A percentile compares a stretch with the other conserved stretches of the same genome.
These are phyloP conservation scores for Pseudogymnoascus sp. DNA, from an alignment of 2,329 filamentous ascomycete species.

Conservation along the genomic window DNA sequence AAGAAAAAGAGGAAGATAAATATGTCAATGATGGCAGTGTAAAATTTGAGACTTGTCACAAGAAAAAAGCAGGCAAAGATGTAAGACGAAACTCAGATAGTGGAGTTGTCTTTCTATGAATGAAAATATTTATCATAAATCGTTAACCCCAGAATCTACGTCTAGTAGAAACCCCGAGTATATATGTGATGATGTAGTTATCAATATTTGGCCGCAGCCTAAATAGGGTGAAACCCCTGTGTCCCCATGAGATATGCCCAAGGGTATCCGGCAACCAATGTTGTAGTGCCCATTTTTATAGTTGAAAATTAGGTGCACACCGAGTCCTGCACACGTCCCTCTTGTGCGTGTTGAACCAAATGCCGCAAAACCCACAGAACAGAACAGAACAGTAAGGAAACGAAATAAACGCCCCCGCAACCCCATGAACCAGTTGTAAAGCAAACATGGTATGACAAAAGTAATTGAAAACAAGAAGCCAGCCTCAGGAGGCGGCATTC, in stretches of 20 bases:
- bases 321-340: neutral
- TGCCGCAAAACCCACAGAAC: neutral
- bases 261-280: neutral
- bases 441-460: neutral
- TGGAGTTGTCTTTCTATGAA: conserved; percentile 5
- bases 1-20: neutral
- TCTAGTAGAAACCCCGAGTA: conserved; percentile 5
- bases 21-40: neutral
- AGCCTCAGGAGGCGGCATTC: neutral
- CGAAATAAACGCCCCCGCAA: conserved; percentile 6
- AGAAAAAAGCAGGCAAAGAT: neutral
- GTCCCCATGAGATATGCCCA: neutral
- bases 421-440: neutral
- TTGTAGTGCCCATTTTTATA: conserved; percentile 1
- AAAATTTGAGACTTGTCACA: neutral
- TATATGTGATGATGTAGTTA: neutral
- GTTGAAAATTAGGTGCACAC: conserved; percentile 5
- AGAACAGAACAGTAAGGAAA: neutral
- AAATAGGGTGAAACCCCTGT: neutral
- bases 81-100: neutral
- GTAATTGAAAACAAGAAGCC: conserved; percentile 7
- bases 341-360: neutral
- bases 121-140: neutral
- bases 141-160: conserved; percentile 9
- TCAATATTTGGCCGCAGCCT: neutral